phyloP scores from a whole-genome alignment of 2,329 filamentous ascomycete species.

The Colletotrichum godetiae region DNA sequence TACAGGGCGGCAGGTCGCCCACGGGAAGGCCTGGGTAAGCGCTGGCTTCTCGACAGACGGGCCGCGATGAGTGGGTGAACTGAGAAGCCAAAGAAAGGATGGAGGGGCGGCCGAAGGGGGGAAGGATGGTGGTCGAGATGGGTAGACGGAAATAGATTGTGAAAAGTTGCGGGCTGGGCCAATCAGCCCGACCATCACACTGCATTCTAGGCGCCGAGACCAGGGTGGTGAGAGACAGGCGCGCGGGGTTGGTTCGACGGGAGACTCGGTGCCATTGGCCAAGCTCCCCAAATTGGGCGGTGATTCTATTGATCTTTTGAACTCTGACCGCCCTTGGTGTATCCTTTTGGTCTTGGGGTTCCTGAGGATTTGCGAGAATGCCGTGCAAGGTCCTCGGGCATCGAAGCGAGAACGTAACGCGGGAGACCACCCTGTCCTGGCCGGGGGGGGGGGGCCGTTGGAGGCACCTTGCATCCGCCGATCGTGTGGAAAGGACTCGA shows the following conservation, averaged over 20 bases:
- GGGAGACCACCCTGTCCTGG: conserved; percentile 1
- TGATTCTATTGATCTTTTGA: conserved; percentile 6
- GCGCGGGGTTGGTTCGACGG: conserved; percentile 35
- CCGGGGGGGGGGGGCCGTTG: neutral
- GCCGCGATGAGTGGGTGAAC: conserved; percentile 30
- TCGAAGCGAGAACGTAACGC: conserved; percentile 19
- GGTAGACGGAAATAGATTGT: conserved; percentile 33
- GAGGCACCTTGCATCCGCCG: neutral
- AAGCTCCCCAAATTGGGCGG: conserved; percentile 3
- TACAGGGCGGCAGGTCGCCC: conserved; percentile 13
- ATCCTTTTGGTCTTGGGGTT: neutral
- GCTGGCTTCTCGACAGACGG: conserved; percentile 26
- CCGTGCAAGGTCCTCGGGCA: conserved; percentile 13
- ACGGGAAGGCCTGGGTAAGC: conserved; percentile 32
- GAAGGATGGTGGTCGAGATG: conserved; percentile 13
- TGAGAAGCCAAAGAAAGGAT: conserved; percentile 21
- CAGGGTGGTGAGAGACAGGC: conserved; percentile 32
- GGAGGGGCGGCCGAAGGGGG: conserved; percentile 15
- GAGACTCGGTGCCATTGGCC: conserved; percentile 25
- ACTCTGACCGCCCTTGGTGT: conserved; percentile 17
- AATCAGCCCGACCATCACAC: conserved; percentile 46
- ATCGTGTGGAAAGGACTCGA: neutral
- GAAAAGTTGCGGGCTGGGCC: conserved; percentile 36
- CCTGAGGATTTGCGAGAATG: conserved; percentile 7
- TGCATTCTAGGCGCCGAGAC: conserved; percentile 42